Conservation (phyloP, 2,329 filamentous ascomycete genomes). For the Cordyceps tenuipes region DNA sequence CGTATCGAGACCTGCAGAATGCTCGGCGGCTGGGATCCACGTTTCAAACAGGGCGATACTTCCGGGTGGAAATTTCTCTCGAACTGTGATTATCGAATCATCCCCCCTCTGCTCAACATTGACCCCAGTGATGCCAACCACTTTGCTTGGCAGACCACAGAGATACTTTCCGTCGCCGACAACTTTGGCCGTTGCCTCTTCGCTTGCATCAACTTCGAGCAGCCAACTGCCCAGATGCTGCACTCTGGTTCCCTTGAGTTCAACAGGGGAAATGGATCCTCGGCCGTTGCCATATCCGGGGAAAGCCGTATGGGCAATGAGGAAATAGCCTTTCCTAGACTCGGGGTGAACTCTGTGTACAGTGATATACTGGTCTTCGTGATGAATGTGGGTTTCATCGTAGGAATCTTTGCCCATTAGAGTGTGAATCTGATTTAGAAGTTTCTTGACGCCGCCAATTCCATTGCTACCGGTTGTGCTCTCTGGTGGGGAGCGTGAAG, state of each 20-base stretch:
- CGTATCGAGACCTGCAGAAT: constrained; percentile 73
- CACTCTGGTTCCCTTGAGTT: constrained; percentile 74
- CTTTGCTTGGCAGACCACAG: constrained; percentile 74
- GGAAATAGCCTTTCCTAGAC: constrained; percentile 86
- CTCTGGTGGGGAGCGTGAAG: constrained; percentile 51
- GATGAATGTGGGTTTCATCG: constrained; percentile 91
- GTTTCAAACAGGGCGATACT: constrained; percentile 95
- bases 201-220: constrained; percentile 75
- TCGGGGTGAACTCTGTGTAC: constrained; percentile 91
- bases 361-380: constrained; percentile 92
- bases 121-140: constrained; percentile 66
- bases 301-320: constrained; percentile 94
- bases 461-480: constrained; percentile 64
- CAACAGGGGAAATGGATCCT: constrained; percentile 69
- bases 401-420: constrained; percentile 94
- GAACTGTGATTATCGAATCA: constrained; percentile 71
- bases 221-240: constrained; percentile 86
- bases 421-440: constrained; percentile 89
- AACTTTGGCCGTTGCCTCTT: constrained; percentile 57
- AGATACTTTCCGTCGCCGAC: constrained; percentile 63
- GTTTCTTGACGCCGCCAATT: constrained; percentile 83
- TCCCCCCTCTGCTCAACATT: constrained; percentile 62
- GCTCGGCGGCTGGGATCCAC: constrained; percentile 83
- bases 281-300: constrained; percentile 82
- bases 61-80: constrained; percentile 80